Conservation (phyloP, 2,329 filamentous ascomycete genomes). For the Acrocalymma vagum region DNA sequence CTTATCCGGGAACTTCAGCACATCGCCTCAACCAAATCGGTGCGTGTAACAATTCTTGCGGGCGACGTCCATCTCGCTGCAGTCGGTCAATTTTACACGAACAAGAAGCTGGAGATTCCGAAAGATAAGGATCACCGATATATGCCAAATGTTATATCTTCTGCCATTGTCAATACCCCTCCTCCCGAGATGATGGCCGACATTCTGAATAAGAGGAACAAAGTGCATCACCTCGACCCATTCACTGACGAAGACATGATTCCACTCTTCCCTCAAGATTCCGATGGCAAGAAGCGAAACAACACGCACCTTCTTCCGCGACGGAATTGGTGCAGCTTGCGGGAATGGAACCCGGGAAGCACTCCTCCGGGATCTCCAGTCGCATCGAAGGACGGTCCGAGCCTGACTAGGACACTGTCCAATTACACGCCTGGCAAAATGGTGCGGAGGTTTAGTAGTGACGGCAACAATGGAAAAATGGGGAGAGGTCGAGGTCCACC, state of each 20-base stretch:
- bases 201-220: slow-evolving; percentile 92
- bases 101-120: slow-evolving; percentile 73
- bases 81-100: slow-evolving; percentile 94
- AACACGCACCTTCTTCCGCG: slow-evolving; percentile 90
- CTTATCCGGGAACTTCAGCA: slow-evolving; percentile 93
- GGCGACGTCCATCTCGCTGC: slow-evolving; percentile 95
- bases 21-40: slow-evolving; percentile 88
- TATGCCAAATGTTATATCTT: slow-evolving; percentile 95
- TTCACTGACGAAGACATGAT: slow-evolving; percentile 97
- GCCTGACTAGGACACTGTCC: slow-evolving; percentile 38
- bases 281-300: slow-evolving; percentile 88
- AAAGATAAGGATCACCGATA: slow-evolving; percentile 96
- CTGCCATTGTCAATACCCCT: slow-evolving; percentile 91
- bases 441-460: slow-evolving; percentile 50
- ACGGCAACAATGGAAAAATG: slow-evolving; percentile 31
- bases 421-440: slow-evolving; percentile 51
- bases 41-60: slow-evolving; percentile 89
- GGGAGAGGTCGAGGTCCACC: slow-evolving; percentile 43
- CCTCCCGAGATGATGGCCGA: slow-evolving; percentile 89
- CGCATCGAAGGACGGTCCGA: slow-evolving; percentile 32
- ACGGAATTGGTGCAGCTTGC: slow-evolving; percentile 95
- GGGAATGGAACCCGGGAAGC: slow-evolving; percentile 79
- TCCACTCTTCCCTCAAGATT: slow-evolving; percentile 86
- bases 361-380: slow-evolving; percentile 75
- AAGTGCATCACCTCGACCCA: slow-evolving; percentile 68